A percentile compares a stretch with the other conserved stretches of the same genome.
These are phyloP conservation scores for Butyriboletus loyo DNA, from an alignment of 768 basidiomycete species.

Conservation along the genomic window DNA sequence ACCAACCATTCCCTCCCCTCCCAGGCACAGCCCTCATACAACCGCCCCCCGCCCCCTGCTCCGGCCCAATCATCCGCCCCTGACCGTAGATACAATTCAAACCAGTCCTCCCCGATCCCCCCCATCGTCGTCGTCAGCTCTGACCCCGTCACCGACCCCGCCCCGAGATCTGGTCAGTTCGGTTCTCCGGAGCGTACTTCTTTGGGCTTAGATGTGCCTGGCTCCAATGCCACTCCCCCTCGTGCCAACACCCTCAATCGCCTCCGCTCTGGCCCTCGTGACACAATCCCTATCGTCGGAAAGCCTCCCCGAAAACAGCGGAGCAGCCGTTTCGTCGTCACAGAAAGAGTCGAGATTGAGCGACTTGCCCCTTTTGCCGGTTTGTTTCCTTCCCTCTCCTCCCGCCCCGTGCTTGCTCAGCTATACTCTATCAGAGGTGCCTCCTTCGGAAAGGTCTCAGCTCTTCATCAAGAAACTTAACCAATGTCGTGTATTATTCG, in stretches of 20 bases:
- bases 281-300: slow-evolving; percentile 93
- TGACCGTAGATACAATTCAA: slow-evolving; percentile 56
- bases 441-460: slow-evolving; percentile 81
- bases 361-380: slow-evolving; percentile 88
- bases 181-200: slow-evolving; percentile 49
- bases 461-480: slow-evolving; percentile 93
- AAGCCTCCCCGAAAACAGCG: slow-evolving; percentile 98
- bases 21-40: slow-evolving; percentile 39
- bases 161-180: slow-evolving; percentile 40
- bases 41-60: slow-evolving; percentile 43
- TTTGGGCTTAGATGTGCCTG: slow-evolving; percentile 44
- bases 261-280: slow-evolving; percentile 82
- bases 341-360: slow-evolving; percentile 95
- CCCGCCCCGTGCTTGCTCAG: slow-evolving; percentile 8
- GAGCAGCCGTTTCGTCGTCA: slow-evolving; percentile 93
- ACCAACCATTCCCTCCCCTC: slow-evolving; percentile 40
- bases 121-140: slow-evolving; percentile 87
- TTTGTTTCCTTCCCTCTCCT: slow-evolving; percentile 27
- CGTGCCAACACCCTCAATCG: slow-evolving; percentile 68
- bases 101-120: slow-evolving; percentile 54
- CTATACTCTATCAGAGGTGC: slow-evolving; percentile 59
- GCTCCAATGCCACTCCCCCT: slow-evolving; percentile 52
- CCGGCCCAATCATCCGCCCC: slow-evolving; percentile 39
- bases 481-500: slow-evolving; percentile 96
- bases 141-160: slow-evolving; percentile 52